A percentile compares a stretch with the other conserved stretches of the same genome.
Conservation (phyloP, 1,284 basidiomycete genomes). For the Farysia itapuensis region DNA sequence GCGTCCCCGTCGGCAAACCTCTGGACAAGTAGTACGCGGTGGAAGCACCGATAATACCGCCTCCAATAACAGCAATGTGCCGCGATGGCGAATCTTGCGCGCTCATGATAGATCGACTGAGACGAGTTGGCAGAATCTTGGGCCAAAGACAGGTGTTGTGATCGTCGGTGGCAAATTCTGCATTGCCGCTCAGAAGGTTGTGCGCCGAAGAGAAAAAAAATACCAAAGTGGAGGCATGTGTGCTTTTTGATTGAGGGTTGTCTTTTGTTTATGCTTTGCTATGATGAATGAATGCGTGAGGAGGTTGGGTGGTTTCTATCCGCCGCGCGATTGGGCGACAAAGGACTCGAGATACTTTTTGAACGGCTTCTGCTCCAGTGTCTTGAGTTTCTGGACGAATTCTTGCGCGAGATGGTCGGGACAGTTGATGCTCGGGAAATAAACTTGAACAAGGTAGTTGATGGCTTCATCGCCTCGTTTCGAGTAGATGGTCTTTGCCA, state of each 20-base stretch:
- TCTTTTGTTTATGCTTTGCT: background rate
- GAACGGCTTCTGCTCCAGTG: conserved; percentile 74
- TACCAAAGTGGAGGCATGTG: background rate
- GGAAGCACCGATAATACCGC: conserved; percentile 79
- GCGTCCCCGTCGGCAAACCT: conserved; percentile 4
- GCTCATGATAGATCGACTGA: conserved; percentile 18
- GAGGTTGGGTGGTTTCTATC: background rate
- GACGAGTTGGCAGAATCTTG: no score
- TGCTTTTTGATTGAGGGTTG: no score
- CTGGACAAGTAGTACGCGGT: conserved; percentile 73
- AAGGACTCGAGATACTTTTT: conserved; percentile 57
- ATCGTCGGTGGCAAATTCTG: no score
- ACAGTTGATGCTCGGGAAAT: conserved; percentile 86
- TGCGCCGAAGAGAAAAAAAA: background rate
- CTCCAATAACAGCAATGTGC: conserved; percentile 58
- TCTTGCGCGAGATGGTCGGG: conserved; percentile 76
- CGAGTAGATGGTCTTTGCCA: conserved; percentile 76
- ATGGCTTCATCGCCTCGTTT: conserved; percentile 81
- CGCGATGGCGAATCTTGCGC: conserved; percentile 8
- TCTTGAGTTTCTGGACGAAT: conserved; percentile 63
- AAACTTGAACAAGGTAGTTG: conserved; percentile 76
- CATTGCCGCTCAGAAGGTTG: no score
- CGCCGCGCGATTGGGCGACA: conserved; percentile 37
- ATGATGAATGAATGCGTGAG: background rate
- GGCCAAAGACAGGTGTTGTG: no score